A percentile compares a stretch with the other conserved stretches of the same genome.
Conservation (phyloP, 192 early-diverging fungal species). For the Entomortierella chlamydospora region DNA sequence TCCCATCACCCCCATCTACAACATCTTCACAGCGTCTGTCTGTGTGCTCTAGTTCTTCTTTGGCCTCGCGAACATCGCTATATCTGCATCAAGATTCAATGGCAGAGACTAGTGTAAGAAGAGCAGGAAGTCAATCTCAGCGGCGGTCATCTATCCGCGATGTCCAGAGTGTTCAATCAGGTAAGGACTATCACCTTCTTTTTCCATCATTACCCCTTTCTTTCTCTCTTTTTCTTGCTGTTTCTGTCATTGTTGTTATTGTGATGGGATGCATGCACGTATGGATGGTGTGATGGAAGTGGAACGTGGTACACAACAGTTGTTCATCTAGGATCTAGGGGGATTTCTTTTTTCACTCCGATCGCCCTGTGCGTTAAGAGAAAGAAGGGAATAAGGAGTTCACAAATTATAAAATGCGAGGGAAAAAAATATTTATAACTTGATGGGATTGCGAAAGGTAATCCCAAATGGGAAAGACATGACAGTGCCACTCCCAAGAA, state of each 20-base stretch:
- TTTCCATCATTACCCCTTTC: no score
- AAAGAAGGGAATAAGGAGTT: background rate
- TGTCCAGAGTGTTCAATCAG: background rate
- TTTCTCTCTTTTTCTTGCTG: background rate
- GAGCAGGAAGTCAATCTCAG: background rate
- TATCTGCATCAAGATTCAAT: conserved; percentile 47
- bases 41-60: conserved; percentile 10
- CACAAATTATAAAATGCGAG: no score
- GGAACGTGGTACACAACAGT: no score
- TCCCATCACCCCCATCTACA: conserved; percentile 14
- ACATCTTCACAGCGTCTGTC: background rate
- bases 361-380: background rate
- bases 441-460: no score
- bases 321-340: no score
- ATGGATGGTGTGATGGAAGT: no score
- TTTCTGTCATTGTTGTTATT: background rate
- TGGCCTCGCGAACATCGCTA: conserved; percentile 13
- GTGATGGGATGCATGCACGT: no score
- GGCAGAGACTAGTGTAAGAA: background rate
- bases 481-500: no score
- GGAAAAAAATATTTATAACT: no score
- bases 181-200: background rate
- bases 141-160: background rate
- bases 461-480: no score
- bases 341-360: no score